phyloP scores from a whole-genome alignment of 257 asterid genomes.

The Voacanga thouarsii region DNA sequence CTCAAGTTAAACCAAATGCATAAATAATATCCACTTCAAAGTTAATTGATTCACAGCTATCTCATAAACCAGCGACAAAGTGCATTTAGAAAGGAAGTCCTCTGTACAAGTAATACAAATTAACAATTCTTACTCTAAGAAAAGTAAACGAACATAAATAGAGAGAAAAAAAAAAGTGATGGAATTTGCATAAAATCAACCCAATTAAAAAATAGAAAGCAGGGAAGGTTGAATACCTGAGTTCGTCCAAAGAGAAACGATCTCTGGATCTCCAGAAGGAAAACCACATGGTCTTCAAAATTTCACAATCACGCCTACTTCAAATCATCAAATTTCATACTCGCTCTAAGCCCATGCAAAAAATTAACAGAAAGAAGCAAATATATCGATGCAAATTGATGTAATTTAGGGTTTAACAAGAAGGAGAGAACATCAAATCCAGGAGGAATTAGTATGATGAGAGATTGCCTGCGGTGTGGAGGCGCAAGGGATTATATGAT shows the following conservation, averaged over 20 bases:
- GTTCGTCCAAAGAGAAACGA: constrained; percentile 87
- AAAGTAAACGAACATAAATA: background rate
- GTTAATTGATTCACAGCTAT: background rate
- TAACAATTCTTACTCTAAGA: background rate
- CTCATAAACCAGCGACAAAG: background rate
- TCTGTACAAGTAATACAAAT: background rate
- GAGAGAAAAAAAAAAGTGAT: too few species aligned
- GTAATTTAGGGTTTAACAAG: background rate
- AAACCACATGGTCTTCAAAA: constrained; percentile 73
- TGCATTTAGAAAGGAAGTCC: background rate
- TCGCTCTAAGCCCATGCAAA: background rate
- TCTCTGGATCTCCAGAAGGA: constrained; percentile 96
- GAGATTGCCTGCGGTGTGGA: background rate
- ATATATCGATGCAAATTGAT: background rate
- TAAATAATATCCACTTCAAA: background rate
- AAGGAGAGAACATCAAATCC: background rate
- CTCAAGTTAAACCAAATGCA: background rate
- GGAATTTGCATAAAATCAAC: background rate
- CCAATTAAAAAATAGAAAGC: background rate
- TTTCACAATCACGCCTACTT: background rate
- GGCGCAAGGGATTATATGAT: too few species aligned
- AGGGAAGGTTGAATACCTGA: constrained; percentile 45
- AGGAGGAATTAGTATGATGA: background rate
- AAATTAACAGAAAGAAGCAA: background rate
- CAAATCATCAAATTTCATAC: background rate